Percentiles rank a stretch among this genome's conserved stretches.
Evolutionary conservation across 1,284 basidiomycete genomes (phyloP).

Genomic region (Austropuccinia psidii): DNA sequence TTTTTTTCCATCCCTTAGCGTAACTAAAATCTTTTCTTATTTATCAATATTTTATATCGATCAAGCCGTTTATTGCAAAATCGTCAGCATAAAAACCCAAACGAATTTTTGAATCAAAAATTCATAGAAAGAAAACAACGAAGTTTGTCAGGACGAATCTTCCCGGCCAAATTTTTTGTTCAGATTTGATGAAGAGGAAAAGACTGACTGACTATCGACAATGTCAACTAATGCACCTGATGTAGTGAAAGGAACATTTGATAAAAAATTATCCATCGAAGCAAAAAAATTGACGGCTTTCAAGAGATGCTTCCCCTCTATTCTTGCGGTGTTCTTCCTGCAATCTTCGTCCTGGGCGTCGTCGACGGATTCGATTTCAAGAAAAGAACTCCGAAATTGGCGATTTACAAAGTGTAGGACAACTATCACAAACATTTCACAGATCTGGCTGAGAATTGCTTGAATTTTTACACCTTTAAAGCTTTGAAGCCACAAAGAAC

Average conservation of each 20-base stretch:
- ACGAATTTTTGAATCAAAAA: background rate
- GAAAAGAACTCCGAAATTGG: too few species aligned
- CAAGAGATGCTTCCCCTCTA: too few species aligned
- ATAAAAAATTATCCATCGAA: constrained; percentile 34
- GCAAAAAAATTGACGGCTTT: too few species aligned
- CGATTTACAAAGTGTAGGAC: too few species aligned
- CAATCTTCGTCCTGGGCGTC: too few species aligned
- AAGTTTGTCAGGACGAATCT: background rate
- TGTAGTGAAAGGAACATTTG: constrained; percentile 74
- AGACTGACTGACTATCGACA: constrained; percentile 85
- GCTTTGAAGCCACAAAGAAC: too few species aligned
- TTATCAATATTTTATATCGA: constrained; percentile 9
- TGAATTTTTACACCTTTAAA: too few species aligned
- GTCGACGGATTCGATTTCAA: too few species aligned
- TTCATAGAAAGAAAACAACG: background rate
- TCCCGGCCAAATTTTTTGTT: background rate
- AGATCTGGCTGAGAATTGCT: too few species aligned
- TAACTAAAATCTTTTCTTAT: constrained; percentile 94
- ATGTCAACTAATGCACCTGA: constrained; percentile 93
- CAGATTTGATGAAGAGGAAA: constrained; percentile 49
- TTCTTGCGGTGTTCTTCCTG: too few species aligned
- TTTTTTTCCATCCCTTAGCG: constrained; percentile 91
- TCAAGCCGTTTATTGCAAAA: too few species aligned
- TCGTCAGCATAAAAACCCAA: background rate
- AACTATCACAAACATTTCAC: too few species aligned